A percentile compares a stretch with the other conserved stretches of the same genome.
Conservation (phyloP, 2,329 filamentous ascomycete species). For the Trichophyton equinum region DNA sequence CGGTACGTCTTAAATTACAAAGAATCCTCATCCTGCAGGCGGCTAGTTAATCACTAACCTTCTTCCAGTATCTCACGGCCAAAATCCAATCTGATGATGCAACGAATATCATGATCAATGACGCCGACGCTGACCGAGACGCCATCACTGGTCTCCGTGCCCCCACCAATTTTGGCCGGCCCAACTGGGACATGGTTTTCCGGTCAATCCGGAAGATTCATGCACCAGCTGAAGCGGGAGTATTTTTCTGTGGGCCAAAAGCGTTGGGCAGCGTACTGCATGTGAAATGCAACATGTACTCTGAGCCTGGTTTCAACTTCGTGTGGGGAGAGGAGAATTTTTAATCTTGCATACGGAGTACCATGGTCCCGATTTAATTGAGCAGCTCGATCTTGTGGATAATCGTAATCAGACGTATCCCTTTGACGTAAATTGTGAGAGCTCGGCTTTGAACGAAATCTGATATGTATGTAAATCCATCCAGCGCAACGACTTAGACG, state of each 20-base stretch:
- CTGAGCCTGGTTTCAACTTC: constrained; percentile 57
- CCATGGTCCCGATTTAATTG: no score
- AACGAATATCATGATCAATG: constrained; percentile 88
- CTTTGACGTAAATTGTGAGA: no score
- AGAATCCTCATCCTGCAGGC: no score
- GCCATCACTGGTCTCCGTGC: constrained; percentile 71
- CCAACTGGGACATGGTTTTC: constrained; percentile 88
- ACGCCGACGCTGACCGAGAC: constrained; percentile 71
- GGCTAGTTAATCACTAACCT: no score
- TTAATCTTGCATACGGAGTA: constrained; percentile 17
- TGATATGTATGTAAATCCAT: no score
- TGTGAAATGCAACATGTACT: constrained; percentile 79
- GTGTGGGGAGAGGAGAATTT: constrained; percentile 44
- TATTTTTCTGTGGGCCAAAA: constrained; percentile 81
- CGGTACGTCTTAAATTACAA: constrained; percentile 11
- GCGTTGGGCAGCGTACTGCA: constrained; percentile 63
- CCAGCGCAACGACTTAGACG: no score
- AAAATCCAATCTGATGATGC: constrained; percentile 78
- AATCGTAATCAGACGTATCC: no score
- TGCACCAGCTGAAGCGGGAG: constrained; percentile 57
- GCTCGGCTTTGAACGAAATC: no score
- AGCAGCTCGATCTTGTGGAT: no score
- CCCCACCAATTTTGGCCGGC: constrained; percentile 68
- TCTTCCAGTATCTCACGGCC: constrained; percentile 57
- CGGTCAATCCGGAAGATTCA: constrained; percentile 70